Base-by-base conservation (phyloP, 148 eudicot genomes). In the Camellia lanceoleosa region DNA sequence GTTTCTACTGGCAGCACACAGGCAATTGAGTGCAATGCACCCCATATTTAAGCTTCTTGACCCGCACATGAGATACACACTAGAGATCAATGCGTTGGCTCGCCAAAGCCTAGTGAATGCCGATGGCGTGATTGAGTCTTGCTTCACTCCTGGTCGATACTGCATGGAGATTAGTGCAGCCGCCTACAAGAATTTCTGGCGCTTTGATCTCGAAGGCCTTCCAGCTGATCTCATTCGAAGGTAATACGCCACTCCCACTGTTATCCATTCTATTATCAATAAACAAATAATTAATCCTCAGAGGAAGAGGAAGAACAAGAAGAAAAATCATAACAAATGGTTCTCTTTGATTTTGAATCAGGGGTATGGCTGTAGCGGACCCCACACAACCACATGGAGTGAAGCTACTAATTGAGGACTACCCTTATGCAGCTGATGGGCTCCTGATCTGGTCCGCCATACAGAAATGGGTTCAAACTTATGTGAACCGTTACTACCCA, bases 21-120 rank as follows among this genome's bases (percentile, higher is more conserved):
- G 98, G 86, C 97, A 89, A 59, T 56, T 94, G 84, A 94, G 98
- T 43, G 86, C 84, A 10, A 90, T 94, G 97, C 98, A 94, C 65
- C 98, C 98, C 0, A 92, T 94, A 54, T 94, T 83, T 83, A 94
- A 94, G 87, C 91, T 94, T 52, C 20, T 94, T 85, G 97, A 94
- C 81, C 98, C 98, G 10, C 98, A 94, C 88, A 94, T 94, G 98
- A 89, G 98, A 81, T 92, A 92, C 81, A 92, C 93, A 7, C 74
- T 94, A 46, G 91, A 91, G 76, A 91, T 94, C 76, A 94, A 94
- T 70, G 92, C 89, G 13, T 56, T 94, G 71, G 98, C 98, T 70
- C 90, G 98, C 15, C 98, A 94, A 76, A 85, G 73, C 76, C 86
- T 94, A 86, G 86, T 94, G 71, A 90, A 80, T 15, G 93, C 86